A percentile compares a stretch with the other conserved stretches of the same genome.
These are phyloP conservation scores for Primulina huaijiensis DNA, from an alignment of 257 asterid species.

Conservation along the genomic window DNA sequence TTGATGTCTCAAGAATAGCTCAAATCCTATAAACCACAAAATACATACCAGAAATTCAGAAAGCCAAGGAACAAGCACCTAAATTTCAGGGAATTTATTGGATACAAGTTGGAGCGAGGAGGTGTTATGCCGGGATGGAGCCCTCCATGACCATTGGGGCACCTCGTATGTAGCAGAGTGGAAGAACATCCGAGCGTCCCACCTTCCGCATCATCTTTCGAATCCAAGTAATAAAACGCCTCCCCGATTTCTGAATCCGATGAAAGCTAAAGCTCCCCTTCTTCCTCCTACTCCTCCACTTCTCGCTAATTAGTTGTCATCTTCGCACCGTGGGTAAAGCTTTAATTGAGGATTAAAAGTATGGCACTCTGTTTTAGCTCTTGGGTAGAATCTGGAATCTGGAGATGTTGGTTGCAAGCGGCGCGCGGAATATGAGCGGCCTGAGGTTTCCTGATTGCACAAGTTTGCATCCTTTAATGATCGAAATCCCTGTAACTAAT, in stretches of 20 bases:
- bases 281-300: conserved; percentile 46
- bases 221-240: conserved; percentile 79
- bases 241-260: conserved; percentile 84
- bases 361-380: neutral
- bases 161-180: conserved; percentile 52
- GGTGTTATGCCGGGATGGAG: conserved; percentile 64
- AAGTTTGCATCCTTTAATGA: too few species aligned
- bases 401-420: too few species aligned
- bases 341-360: neutral
- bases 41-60: conserved; percentile 9
- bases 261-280: conserved; percentile 47
- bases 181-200: conserved; percentile 50
- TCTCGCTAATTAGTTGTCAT: conserved; percentile 1
- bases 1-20: neutral
- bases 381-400: neutral
- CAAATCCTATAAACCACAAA: neutral
- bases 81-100: conserved; percentile 48
- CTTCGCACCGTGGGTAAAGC: neutral
- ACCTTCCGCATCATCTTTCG: conserved; percentile 48
- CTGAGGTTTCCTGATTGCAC: too few species aligned
- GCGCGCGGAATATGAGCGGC: too few species aligned
- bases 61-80: conserved; percentile 23
- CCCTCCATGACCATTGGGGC: conserved; percentile 95
- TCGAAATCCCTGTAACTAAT: too few species aligned
- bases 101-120: conserved; percentile 83